phyloP scores from a whole-genome alignment of 495 filamentous ascomycete species.

The Venustampulla echinocandica region DNA sequence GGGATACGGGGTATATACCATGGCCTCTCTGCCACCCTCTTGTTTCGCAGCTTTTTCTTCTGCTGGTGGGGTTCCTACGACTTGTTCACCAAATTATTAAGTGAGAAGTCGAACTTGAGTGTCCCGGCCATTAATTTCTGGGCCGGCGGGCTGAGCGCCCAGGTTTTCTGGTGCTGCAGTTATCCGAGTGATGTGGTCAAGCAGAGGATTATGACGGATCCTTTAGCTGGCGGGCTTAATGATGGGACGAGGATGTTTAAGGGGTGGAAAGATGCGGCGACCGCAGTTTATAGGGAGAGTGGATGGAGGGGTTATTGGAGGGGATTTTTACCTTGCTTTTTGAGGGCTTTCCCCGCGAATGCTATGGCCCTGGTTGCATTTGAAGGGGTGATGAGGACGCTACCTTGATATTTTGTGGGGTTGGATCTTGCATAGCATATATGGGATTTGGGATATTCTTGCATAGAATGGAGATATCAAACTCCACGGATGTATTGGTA shows the following conservation, averaged over 20 bases:
- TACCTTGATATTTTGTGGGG: slow-evolving; percentile 54
- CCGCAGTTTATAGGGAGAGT: slow-evolving; percentile 61
- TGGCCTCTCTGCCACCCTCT: slow-evolving; percentile 71
- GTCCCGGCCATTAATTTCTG: slow-evolving; percentile 87
- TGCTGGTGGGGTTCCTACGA: slow-evolving; percentile 97
- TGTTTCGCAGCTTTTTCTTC: slow-evolving; percentile 92
- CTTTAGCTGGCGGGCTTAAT: slow-evolving; percentile 58
- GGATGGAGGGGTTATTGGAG: slow-evolving; percentile 83
- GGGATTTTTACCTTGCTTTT: slow-evolving; percentile 86
- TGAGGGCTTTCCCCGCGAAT: slow-evolving; percentile 94
- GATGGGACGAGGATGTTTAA: slow-evolving; percentile 63
- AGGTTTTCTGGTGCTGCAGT: slow-evolving; percentile 85
- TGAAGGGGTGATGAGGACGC: slow-evolving; percentile 78
- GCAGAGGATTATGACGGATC: slow-evolving; percentile 95
- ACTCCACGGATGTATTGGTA: no score
- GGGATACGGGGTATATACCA: slow-evolving; percentile 76
- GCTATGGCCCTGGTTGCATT: slow-evolving; percentile 89
- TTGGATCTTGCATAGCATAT: no score
- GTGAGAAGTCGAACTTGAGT: slow-evolving; percentile 58
- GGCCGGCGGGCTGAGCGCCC: slow-evolving; percentile 87
- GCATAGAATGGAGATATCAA: no score
- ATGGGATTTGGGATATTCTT: no score
- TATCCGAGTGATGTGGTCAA: slow-evolving; percentile 96
- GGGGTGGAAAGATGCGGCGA: slow-evolving; percentile 74
- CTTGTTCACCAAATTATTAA: slow-evolving; percentile 59